These are phyloP conservation scores for Trifolium subterraneum DNA, from an alignment of 306 rosid species.

Conservation along the genomic window DNA sequence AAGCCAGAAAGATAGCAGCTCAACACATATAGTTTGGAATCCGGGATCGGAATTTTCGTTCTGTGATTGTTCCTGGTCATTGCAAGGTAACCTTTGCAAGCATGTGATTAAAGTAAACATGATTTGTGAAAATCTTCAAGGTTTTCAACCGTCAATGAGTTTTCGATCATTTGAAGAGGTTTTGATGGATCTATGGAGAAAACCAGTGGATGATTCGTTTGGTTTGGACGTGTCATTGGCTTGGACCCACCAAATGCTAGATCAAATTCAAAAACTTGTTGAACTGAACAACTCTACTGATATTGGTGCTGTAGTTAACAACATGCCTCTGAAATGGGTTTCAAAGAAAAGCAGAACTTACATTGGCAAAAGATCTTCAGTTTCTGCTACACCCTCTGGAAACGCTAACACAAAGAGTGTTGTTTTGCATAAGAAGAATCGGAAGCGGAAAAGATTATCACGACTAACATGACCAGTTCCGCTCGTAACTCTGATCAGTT, in stretches of 20 bases:
- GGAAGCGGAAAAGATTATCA: constrained; percentile 52
- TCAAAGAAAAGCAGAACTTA: constrained; percentile 45
- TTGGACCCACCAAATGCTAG: constrained; percentile 80
- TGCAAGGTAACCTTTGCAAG: constrained; percentile 93
- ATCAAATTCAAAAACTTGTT: constrained; percentile 74
- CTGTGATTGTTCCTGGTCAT: constrained; percentile 65
- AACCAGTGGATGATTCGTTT: constrained; percentile 77
- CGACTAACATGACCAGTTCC: constrained; percentile 54
- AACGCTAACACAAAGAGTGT: constrained; percentile 42
- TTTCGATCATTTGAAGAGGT: constrained; percentile 71
- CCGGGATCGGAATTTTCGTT: constrained; percentile 89
- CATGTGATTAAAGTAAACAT: constrained; percentile 86
- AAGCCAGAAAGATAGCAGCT: constrained; percentile 67
- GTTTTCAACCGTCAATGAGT: constrained; percentile 68
- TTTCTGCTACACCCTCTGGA: constrained; percentile 44
- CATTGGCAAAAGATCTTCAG: constrained; percentile 60
- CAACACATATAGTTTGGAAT: constrained; percentile 80
- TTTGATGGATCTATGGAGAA: constrained; percentile 58
- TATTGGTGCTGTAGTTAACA: constrained; percentile 68
- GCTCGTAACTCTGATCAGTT: not conserved
- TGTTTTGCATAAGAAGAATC: constrained; percentile 48
- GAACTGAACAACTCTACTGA: constrained; percentile 64
- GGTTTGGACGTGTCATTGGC: constrained; percentile 73
- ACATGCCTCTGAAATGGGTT: constrained; percentile 67
- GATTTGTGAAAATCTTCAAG: constrained; percentile 57